Evolutionary conservation across 352 stramenopile genomes (phyloP).

Genomic region (Pythium aphanidermatum): DNA sequence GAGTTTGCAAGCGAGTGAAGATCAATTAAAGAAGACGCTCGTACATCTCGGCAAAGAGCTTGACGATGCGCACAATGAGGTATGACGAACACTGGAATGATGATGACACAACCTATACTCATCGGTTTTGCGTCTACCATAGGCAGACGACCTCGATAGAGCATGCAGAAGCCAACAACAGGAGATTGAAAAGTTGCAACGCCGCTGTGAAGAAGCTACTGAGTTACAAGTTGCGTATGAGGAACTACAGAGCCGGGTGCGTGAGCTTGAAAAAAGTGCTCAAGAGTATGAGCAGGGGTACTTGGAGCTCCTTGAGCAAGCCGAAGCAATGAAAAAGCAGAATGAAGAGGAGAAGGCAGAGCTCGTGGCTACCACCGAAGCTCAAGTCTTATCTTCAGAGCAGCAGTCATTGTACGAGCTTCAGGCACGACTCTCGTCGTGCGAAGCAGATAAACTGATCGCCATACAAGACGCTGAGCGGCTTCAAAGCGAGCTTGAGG

Average conservation of each 20-base stretch:
- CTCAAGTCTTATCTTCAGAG: slow-evolving; percentile 41
- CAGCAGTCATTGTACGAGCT: slow-evolving; percentile 57
- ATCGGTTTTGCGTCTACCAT: slow-evolving; percentile 1
- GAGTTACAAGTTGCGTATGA: slow-evolving; percentile 25
- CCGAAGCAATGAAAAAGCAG: slow-evolving; percentile 23
- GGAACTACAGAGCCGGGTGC: slow-evolving; percentile 33
- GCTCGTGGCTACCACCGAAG: slow-evolving; percentile 40
- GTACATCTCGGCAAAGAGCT: slow-evolving; percentile 42
- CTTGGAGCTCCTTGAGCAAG: slow-evolving; percentile 41
- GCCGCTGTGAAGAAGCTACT: slow-evolving; percentile 23
- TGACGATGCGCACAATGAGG: slow-evolving; percentile 45
- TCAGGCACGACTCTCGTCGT: slow-evolving; percentile 40
- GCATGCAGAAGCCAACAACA: slow-evolving; percentile 31
- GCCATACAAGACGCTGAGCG: slow-evolving; percentile 52
- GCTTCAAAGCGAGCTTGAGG: slow-evolving; percentile 43
- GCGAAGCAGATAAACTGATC: slow-evolving; percentile 55
- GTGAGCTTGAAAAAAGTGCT: slow-evolving; percentile 30
- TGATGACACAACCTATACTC: not conserved
- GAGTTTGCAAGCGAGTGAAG: slow-evolving; percentile 21
- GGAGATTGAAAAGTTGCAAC: slow-evolving; percentile 26
- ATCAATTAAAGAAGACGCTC: slow-evolving; percentile 29
- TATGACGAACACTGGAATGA: too few species aligned
- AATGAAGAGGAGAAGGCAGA: slow-evolving; percentile 45
- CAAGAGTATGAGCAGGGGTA: slow-evolving; percentile 70
- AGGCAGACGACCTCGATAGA: slow-evolving; percentile 39